Conservation (phyloP, 2,329 filamentous ascomycete species). For the Penicillium aurantiogriseum region DNA sequence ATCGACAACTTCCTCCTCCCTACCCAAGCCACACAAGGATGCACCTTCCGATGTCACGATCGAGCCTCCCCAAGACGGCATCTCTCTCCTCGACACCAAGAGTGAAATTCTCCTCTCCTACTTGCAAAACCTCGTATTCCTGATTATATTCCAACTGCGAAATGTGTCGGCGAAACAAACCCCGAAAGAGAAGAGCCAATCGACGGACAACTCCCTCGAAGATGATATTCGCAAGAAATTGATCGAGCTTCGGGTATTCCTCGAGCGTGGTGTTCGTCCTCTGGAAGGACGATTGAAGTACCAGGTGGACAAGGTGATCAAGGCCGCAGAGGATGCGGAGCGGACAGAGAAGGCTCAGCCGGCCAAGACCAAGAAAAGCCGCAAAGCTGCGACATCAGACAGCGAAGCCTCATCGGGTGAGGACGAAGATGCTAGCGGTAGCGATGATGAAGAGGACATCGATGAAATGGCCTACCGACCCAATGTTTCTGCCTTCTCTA, state of each 20-base stretch:
- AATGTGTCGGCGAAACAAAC: constrained; percentile 42
- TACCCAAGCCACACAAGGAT: constrained; percentile 34
- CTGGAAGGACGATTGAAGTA: constrained; percentile 89
- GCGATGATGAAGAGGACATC: constrained; percentile 47
- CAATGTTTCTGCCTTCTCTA: constrained; percentile 52
- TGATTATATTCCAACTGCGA: constrained; percentile 78
- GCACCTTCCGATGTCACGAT: constrained; percentile 63
- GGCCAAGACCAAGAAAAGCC: constrained; percentile 31
- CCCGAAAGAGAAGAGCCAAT: constrained; percentile 33
- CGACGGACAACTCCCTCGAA: constrained; percentile 47
- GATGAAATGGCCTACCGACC: constrained; percentile 64
- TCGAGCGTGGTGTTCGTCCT: constrained; percentile 88
- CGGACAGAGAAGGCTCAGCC: constrained; percentile 29
- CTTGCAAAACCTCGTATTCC: constrained; percentile 86
- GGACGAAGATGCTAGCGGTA: constrained; percentile 28
- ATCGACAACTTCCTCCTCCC: constrained; percentile 34
- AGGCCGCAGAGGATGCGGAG: constrained; percentile 65
- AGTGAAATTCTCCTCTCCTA: constrained; percentile 97
- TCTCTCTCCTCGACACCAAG: constrained; percentile 92
- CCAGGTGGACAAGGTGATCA: constrained; percentile 91
- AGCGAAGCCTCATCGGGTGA: constrained; percentile 30
- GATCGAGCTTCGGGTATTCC: constrained; percentile 84
- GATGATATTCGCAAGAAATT: constrained; percentile 78
- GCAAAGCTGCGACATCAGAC: constrained; percentile 30
- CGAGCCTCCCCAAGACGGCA: constrained; percentile 76